These are phyloP conservation scores for Salicornia ramosissima DNA, from an alignment of 148 eudicot species.

Conservation along the genomic window DNA sequence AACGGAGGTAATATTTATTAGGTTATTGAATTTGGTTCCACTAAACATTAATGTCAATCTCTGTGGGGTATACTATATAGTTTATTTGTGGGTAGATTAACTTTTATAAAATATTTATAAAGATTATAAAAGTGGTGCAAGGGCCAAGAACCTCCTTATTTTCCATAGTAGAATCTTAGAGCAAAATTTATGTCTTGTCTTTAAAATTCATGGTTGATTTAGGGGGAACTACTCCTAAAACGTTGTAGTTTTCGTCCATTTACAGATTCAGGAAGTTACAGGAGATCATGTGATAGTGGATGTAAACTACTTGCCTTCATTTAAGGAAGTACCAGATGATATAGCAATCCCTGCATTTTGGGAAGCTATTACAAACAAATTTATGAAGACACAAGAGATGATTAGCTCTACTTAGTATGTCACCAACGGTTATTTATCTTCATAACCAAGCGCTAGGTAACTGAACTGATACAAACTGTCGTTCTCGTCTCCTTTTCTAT, in stretches of 20 bases:
- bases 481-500: neutral
- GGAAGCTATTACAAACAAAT: conserved; percentile 70
- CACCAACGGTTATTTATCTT: neutral
- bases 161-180: neutral
- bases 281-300: conserved; percentile 92
- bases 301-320: conserved; percentile 90
- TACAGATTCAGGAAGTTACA: conserved; percentile 73
- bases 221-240: neutral
- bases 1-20: no score
- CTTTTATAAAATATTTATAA: no score
- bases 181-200: neutral
- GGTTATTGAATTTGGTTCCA: neutral
- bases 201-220: neutral
- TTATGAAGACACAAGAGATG: conserved; percentile 12
- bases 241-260: neutral
- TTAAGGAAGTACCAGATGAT: conserved; percentile 82
- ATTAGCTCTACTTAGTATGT: neutral
- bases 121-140: no score
- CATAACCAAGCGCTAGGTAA: neutral
- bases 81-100: no score
- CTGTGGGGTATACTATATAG: no score
- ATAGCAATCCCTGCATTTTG: conserved; percentile 87
- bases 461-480: neutral
- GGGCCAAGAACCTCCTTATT: no score
- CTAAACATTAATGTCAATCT: no score